Percentiles rank a stretch among this genome's conserved stretches.
Conservation (phyloP, 441 rosid genomes). For the Geranium incanum region DNA sequence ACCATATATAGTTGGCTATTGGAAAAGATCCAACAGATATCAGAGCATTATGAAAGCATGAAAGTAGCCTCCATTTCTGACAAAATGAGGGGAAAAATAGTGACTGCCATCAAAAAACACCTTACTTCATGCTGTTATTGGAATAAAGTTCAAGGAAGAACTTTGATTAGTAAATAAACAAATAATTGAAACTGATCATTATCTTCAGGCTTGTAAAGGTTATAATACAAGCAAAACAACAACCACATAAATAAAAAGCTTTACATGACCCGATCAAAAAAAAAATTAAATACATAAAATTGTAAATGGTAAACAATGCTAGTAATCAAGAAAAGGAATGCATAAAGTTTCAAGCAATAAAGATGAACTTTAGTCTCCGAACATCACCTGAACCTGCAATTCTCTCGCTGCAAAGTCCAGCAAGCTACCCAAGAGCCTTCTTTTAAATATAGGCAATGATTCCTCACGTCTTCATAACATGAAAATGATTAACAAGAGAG, state of each 20-base stretch:
- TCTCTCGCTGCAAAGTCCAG: conserved; percentile 98
- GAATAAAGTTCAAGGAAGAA: conserved; percentile 5
- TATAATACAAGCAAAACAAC: not conserved
- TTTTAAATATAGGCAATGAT: conserved; percentile 89
- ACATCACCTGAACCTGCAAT: conserved; percentile 88
- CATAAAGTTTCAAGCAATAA: conserved; percentile 4
- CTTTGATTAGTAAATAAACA: not conserved
- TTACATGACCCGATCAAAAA: not conserved
- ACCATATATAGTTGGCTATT: conserved; percentile 4
- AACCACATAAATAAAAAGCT: not conserved
- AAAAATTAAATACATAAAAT: not conserved
- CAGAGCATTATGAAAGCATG: not conserved
- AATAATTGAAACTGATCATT: conserved; percentile 1
- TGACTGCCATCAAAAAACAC: not conserved
- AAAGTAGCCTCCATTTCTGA: not conserved
- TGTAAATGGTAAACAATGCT: conserved; percentile 2
- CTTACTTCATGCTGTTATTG: not conserved
- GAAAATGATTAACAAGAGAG: conserved; percentile 18
- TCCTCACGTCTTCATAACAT: conserved; percentile 80
- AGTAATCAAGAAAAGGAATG: not conserved
- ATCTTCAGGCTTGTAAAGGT: not conserved
- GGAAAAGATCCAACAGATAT: conserved; percentile 8
- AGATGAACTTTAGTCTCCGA: conserved; percentile 4
- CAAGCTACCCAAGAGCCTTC: conserved; percentile 94
- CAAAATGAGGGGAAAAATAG: not conserved